Conservation (phyloP, 208 protist genomes). For the Crithidia expoeki region DNA sequence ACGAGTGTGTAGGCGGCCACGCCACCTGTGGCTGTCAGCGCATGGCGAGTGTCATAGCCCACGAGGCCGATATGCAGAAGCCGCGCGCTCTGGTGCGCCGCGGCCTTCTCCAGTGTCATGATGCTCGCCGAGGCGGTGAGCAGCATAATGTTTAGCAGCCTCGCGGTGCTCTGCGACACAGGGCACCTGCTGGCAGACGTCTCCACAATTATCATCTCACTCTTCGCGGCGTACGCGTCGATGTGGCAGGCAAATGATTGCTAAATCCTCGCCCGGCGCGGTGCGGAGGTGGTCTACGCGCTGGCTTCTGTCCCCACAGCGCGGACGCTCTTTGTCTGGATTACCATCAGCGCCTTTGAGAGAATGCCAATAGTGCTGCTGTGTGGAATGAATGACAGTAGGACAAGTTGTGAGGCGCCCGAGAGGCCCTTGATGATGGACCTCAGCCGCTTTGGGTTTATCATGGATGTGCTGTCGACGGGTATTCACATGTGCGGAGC, state of each 20-base stretch:
- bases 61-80: constrained; percentile 10
- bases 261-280: constrained; percentile 28
- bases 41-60: constrained; percentile 9
- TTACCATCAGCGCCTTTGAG: constrained; percentile 25
- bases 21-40: constrained; percentile 29
- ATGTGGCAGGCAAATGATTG: constrained; percentile 12
- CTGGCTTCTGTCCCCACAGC: constrained; percentile 28
- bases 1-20: constrained; percentile 11
- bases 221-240: constrained; percentile 24
- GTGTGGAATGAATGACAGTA: constrained; percentile 8
- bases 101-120: constrained; percentile 14
- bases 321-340: constrained; percentile 24
- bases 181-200: constrained; percentile 23
- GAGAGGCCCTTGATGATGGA: constrained; percentile 28
- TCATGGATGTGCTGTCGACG: constrained; percentile 31
- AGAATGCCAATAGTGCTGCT: constrained; percentile 17
- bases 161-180: constrained; percentile 24
- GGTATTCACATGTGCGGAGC: constrained; percentile 25
- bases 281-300: constrained; percentile 23
- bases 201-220: constrained; percentile 26
- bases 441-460: constrained; percentile 22
- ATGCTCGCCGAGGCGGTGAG: constrained; percentile 27
- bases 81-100: constrained; percentile 15
- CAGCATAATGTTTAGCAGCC: constrained; percentile 22
- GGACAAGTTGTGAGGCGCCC: constrained; percentile 14